Evolutionary conservation across 1,139 yeast genomes (phyloP).

Genomic region (Geotrichum histeridarum): DNA sequence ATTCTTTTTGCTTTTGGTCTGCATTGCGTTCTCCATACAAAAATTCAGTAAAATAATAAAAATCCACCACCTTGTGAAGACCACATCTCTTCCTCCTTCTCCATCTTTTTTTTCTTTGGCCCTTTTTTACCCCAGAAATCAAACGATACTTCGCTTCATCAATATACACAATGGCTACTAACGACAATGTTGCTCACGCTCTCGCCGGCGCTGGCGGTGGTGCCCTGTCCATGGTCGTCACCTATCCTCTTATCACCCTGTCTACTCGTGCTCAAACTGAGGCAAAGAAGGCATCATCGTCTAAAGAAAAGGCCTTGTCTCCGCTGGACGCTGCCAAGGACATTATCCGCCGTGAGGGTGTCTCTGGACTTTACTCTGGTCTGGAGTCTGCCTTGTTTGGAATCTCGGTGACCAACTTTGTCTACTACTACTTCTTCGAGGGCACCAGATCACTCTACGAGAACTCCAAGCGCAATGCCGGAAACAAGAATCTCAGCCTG

Average conservation of each 20-base stretch:
- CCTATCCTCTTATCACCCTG: constrained; percentile 79
- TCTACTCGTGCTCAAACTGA: constrained; percentile 81
- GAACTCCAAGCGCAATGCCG: constrained; percentile 32
- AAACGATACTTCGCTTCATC: background rate
- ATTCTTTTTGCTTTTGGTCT: too few species aligned
- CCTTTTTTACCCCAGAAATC: too few species aligned
- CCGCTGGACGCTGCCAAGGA: constrained; percentile 42
- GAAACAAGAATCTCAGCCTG: constrained; percentile 24
- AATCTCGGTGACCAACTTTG: constrained; percentile 76
- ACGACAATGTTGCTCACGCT: constrained; percentile 64
- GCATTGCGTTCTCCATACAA: too few species aligned
- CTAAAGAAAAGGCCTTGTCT: constrained; percentile 30
- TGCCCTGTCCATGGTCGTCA: constrained; percentile 74
- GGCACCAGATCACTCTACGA: constrained; percentile 54
- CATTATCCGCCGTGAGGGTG: constrained; percentile 59
- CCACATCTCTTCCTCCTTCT: too few species aligned
- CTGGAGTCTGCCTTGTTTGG: constrained; percentile 85
- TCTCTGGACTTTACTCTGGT: constrained; percentile 72
- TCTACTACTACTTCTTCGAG: constrained; percentile 88
- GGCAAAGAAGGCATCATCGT: constrained; percentile 38
- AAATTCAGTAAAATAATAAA: too few species aligned
- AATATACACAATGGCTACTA: constrained; percentile 25
- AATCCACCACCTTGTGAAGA: too few species aligned
- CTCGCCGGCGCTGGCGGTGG: constrained; percentile 93
- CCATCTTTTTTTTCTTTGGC: too few species aligned